A percentile compares a stretch with the other conserved stretches of the same genome.
Conservation (phyloP, 345 rosid species). For the Acer negundo region DNA sequence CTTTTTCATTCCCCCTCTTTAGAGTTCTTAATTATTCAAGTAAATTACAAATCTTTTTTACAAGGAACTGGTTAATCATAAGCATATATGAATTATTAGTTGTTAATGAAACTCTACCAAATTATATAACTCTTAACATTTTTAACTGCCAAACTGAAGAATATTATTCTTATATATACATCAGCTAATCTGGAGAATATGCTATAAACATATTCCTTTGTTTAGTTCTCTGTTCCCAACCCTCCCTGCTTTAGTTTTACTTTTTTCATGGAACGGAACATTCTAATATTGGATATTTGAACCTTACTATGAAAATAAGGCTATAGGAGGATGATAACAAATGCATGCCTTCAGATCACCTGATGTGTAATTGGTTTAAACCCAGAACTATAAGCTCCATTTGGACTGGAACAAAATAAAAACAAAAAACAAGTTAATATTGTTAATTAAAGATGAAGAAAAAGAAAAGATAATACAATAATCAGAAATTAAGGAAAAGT, state of each 20-base stretch:
- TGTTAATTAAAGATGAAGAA: background rate
- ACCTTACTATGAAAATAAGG: background rate
- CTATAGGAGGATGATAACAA: conserved; percentile 29
- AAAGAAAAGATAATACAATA: background rate
- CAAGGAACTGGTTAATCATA: background rate
- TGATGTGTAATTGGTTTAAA: conserved; percentile 95
- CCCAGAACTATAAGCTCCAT: conserved; percentile 98
- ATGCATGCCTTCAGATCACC: conserved; percentile 80
- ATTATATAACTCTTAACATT: background rate
- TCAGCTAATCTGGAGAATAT: background rate
- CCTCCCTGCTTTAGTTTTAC: background rate
- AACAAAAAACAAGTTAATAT: background rate
- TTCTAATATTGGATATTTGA: background rate
- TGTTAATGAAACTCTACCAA: background rate
- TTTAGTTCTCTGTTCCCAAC: background rate
- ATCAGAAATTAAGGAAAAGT: background rate
- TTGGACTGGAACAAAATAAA: conserved; percentile 59
- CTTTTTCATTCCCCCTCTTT: background rate
- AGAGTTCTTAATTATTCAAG: conserved; percentile 10
- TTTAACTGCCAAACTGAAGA: background rate
- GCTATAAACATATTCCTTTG: background rate
- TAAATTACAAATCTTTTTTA: background rate
- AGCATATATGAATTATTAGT: background rate
- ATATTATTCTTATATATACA: background rate
- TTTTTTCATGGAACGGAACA: background rate